Evolutionary conservation across 2,329 filamentous ascomycete genomes (phyloP).

Genomic region (Volutella citrinella): DNA sequence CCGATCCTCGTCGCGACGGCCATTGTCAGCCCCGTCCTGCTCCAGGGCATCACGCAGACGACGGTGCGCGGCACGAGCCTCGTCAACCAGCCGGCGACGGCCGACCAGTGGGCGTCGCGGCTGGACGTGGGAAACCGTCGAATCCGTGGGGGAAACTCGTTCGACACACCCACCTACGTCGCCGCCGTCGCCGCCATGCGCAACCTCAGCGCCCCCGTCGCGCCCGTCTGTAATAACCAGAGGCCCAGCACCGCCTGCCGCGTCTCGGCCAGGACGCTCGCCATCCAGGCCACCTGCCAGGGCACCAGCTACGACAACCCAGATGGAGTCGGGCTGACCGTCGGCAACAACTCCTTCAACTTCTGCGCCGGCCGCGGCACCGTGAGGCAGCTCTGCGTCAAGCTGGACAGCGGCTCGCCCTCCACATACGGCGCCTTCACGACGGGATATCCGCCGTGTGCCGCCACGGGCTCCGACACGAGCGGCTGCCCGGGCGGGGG

Average conservation of each 20-base stretch:
- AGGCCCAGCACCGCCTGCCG: background rate
- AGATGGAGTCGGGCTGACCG: background rate
- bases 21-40: constrained; percentile 11
- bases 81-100: background rate
- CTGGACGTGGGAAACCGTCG: constrained; percentile 2
- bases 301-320: background rate
- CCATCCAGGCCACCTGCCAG: constrained; percentile 3
- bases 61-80: background rate
- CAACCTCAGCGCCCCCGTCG: constrained; percentile 5
- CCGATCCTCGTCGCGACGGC: constrained; percentile 7
- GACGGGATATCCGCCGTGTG: constrained; percentile 5
- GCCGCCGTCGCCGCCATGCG: constrained; percentile 4
- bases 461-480: background rate
- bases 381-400: constrained; percentile 4
- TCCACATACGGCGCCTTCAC: constrained; percentile 8
- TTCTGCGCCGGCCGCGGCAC: constrained; percentile 3
- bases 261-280: background rate
- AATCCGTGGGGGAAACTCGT: constrained; percentile 2
- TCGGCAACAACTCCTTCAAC: background rate
- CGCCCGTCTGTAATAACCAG: constrained; percentile 2
- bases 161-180: background rate
- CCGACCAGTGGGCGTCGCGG: constrained; percentile 3
- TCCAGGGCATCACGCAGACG: constrained; percentile 9
- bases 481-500: background rate
- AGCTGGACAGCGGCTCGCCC: constrained; percentile 1